Conservation (phyloP, 768 basidiomycete species). For the Auricularia heimuer region DNA sequence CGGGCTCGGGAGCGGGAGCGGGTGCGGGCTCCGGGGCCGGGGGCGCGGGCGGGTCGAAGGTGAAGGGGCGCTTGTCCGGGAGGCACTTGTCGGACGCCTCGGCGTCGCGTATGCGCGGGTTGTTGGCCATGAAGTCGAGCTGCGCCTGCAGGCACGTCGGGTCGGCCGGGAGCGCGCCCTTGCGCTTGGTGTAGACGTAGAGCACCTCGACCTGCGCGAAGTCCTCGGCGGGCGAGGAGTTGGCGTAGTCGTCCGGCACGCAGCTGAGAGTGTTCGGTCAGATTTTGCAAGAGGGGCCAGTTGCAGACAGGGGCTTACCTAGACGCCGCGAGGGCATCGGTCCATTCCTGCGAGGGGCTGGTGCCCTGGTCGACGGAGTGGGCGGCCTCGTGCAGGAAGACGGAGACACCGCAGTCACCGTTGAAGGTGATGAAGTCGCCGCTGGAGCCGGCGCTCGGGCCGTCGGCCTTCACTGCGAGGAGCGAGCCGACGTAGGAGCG, state of each 20-base stretch:
- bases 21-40: not conserved
- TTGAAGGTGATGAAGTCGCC: slow-evolving; percentile 3
- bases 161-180: not conserved
- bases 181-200: not conserved
- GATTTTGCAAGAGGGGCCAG: not conserved
- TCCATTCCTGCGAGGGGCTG: slow-evolving; percentile 1
- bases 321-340: not conserved
- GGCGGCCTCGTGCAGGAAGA: not conserved
- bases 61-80: not conserved
- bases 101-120: not conserved
- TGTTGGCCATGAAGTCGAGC: not conserved
- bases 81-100: not conserved
- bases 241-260: not conserved
- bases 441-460: slow-evolving; percentile 1
- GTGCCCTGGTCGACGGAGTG: not conserved
- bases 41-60: not conserved
- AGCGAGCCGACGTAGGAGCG: not conserved
- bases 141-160: not conserved
- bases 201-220: slow-evolving; percentile 1
- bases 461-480: not conserved
- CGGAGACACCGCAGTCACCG: not conserved
- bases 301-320: not conserved
- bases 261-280: not conserved
- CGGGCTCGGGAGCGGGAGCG: not conserved
- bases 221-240: not conserved